phyloP scores from a whole-genome alignment of 2,329 filamentous ascomycete species.

The Microsporum audouinii region DNA sequence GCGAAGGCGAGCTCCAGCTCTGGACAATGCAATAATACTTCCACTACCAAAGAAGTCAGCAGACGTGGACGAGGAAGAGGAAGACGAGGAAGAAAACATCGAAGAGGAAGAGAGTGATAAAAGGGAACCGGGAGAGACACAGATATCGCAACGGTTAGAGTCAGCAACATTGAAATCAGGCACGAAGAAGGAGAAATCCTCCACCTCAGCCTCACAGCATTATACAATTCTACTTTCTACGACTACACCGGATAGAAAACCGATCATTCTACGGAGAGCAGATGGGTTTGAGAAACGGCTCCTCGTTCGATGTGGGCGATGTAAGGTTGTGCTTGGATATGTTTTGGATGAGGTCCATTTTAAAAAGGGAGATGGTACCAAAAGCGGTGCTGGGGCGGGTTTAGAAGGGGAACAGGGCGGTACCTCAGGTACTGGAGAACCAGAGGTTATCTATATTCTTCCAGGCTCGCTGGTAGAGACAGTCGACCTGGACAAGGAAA shows the following conservation, averaged over 20 bases:
- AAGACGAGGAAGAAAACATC: slow-evolving; percentile 11
- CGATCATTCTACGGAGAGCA: slow-evolving; percentile 43
- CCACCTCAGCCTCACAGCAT: slow-evolving; percentile 13
- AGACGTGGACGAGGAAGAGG: slow-evolving; percentile 12
- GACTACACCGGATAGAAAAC: slow-evolving; percentile 37
- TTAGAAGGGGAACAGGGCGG: slow-evolving; percentile 13
- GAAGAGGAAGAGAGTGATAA: slow-evolving; percentile 15
- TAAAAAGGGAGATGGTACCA: slow-evolving; percentile 14
- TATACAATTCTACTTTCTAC: slow-evolving; percentile 44
- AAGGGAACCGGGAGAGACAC: neutral
- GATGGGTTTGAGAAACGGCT: slow-evolving; percentile 59
- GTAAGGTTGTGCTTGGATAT: slow-evolving; percentile 52
- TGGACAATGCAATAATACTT: slow-evolving; percentile 48
- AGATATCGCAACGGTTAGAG: neutral
- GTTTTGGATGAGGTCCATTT: slow-evolving; percentile 46
- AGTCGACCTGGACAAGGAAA: slow-evolving; percentile 40
- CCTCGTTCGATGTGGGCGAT: slow-evolving; percentile 48
- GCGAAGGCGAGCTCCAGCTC: slow-evolving; percentile 37
- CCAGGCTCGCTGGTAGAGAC: slow-evolving; percentile 50
- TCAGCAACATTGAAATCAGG: slow-evolving; percentile 14
- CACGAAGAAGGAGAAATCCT: slow-evolving; percentile 12
- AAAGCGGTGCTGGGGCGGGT: slow-evolving; percentile 11
- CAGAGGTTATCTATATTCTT: slow-evolving; percentile 47
- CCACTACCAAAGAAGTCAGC: slow-evolving; percentile 32
- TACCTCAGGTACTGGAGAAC: neutral